Conservation (phyloP, 495 filamentous ascomycete genomes). For the Hyaloscypha hepaticicola region DNA sequence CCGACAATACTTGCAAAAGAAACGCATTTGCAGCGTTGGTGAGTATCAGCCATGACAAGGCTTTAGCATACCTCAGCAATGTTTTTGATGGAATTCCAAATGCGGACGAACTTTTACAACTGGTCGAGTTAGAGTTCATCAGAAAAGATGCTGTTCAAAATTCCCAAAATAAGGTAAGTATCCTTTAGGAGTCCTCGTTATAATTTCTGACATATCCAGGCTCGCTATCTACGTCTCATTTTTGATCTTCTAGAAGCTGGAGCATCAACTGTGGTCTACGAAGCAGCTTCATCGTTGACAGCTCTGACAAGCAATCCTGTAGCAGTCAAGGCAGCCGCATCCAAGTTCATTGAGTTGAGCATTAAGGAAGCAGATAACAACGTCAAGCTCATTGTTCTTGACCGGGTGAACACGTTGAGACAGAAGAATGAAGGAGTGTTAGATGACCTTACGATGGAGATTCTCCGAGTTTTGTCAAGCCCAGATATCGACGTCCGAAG, state of each 20-base stretch:
- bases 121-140: constrained; percentile 95
- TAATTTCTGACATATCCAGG: constrained; percentile 47
- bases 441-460: constrained; percentile 97
- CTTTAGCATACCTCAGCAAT: constrained; percentile 83
- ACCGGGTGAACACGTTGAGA: constrained; percentile 88
- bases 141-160: constrained; percentile 96
- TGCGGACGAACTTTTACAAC: constrained; percentile 88
- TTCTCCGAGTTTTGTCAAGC: constrained; percentile 91
- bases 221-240: constrained; percentile 88
- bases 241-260: constrained; percentile 95
- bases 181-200: constrained; percentile 34
- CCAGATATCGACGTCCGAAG: constrained; percentile 94
- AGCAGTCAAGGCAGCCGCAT: constrained; percentile 93
- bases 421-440: constrained; percentile 90
- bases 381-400: constrained; percentile 96
- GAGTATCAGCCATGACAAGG: constrained; percentile 90
- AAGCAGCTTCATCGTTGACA: constrained; percentile 96
- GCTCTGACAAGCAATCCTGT: constrained; percentile 94
- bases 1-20: constrained; percentile 93
- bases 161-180: constrained; percentile 80
- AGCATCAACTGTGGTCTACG: constrained; percentile 94
- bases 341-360: constrained; percentile 93
- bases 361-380: constrained; percentile 99
- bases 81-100: constrained; percentile 94
- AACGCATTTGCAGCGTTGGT: constrained; percentile 94